Evolutionary conservation across 2,329 filamentous ascomycete species (phyloP).

Genomic region (Colletotrichum sp.): DNA sequence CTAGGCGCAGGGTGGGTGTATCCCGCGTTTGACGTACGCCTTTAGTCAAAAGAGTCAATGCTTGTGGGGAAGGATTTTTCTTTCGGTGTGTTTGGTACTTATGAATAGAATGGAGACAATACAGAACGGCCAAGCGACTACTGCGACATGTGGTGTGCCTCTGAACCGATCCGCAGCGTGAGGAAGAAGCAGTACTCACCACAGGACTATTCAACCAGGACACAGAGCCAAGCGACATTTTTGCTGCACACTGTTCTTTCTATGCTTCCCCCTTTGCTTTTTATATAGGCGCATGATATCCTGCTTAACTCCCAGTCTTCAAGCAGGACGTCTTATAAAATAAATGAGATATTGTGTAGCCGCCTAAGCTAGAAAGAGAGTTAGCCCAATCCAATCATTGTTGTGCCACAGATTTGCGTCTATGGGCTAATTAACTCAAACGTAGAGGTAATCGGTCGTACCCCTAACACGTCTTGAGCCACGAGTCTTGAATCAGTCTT

Average conservation of each 20-base stretch:
- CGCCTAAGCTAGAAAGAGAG: background rate
- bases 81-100: too few species aligned
- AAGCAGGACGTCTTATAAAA: background rate
- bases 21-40: background rate
- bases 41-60: background rate
- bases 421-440: accelerated
- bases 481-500: background rate
- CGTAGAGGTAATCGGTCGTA: accelerated
- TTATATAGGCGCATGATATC: background rate
- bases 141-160: too few species aligned
- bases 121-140: too few species aligned
- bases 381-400: accelerated
- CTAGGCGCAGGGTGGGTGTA: accelerated
- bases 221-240: too few species aligned
- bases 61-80: accelerated
- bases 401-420: too few species aligned
- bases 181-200: too few species aligned
- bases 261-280: too few species aligned
- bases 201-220: too few species aligned
- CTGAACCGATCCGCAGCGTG: too few species aligned
- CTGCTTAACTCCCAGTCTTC: accelerated
- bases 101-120: too few species aligned
- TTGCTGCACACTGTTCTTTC: background rate
- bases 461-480: background rate
- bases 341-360: background rate